These are phyloP conservation scores for Alternaria infectoria DNA, from an alignment of 2,329 filamentous ascomycete species.

Conservation along the genomic window DNA sequence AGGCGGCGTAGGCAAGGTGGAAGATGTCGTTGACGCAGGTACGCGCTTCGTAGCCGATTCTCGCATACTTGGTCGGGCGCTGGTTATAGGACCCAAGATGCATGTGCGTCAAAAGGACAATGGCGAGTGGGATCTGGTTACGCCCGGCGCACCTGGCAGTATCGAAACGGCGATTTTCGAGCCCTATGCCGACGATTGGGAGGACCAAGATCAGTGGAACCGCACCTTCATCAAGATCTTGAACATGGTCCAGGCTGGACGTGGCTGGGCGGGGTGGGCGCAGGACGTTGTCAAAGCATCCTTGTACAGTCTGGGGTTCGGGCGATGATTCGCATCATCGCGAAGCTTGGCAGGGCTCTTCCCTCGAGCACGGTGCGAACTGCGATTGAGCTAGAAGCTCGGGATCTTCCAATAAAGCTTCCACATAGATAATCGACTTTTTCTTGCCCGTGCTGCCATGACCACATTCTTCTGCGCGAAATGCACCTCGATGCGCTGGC, in stretches of 20 bases:
- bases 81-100: constrained; percentile 65
- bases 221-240: constrained; percentile 61
- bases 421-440: neutral
- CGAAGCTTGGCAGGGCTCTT: neutral
- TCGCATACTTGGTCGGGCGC: constrained; percentile 61
- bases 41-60: constrained; percentile 67
- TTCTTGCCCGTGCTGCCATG: neutral
- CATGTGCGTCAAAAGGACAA: constrained; percentile 52
- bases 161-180: constrained; percentile 64
- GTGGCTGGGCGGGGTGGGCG: constrained; percentile 62
- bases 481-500: neutral
- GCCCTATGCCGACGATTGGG: constrained; percentile 65
- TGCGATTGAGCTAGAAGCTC: neutral
- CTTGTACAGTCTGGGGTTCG: constrained; percentile 32
- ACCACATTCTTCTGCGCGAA: neutral
- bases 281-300: constrained; percentile 47
- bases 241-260: constrained; percentile 57
- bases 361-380: neutral
- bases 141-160: constrained; percentile 33
- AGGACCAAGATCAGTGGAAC: constrained; percentile 63
- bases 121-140: constrained; percentile 40
- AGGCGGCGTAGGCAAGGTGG: constrained; percentile 58
- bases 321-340: constrained; percentile 2
- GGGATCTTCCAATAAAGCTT: neutral
- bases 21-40: constrained; percentile 69